Conservation (phyloP, 768 basidiomycete genomes). For the Tulasnella sp. region DNA sequence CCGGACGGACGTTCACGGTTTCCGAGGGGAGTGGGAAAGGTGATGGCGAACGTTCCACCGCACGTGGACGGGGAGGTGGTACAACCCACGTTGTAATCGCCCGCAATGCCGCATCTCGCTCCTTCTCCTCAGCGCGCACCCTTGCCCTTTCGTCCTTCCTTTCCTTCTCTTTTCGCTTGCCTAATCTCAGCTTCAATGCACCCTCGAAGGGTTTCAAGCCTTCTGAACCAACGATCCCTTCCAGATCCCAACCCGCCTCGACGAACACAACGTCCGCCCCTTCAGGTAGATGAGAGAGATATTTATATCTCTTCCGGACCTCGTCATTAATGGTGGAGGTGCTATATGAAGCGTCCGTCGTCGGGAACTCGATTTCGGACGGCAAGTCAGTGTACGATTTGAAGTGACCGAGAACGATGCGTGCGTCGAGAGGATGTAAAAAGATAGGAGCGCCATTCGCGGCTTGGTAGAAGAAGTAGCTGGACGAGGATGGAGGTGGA, state of each 20-base stretch:
- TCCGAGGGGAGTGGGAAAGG: not conserved
- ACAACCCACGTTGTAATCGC: not conserved
- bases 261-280: conserved; percentile 90
- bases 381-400: conserved; percentile 74
- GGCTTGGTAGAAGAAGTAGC: conserved; percentile 94
- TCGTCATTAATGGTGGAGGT: conserved; percentile 86
- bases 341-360: conserved; percentile 47
- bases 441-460: conserved; percentile 83
- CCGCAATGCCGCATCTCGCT: conserved; percentile 35
- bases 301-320: conserved; percentile 88
- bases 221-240: conserved; percentile 60
- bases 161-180: conserved; percentile 68
- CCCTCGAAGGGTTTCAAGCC: conserved; percentile 76
- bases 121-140: conserved; percentile 62
- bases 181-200: conserved; percentile 61
- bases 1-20: conserved; percentile 17
- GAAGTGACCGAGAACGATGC: conserved; percentile 79
- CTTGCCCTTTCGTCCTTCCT: conserved; percentile 81
- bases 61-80: not conserved
- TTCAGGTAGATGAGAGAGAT: conserved; percentile 83
- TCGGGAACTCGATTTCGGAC: conserved; percentile 63
- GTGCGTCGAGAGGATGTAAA: conserved; percentile 92
- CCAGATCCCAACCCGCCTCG: conserved; percentile 59
- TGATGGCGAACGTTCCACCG: not conserved
- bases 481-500: conserved; percentile 74